Conservation (phyloP, 2,329 filamentous ascomycete species). For the Sporothrix humicola region DNA sequence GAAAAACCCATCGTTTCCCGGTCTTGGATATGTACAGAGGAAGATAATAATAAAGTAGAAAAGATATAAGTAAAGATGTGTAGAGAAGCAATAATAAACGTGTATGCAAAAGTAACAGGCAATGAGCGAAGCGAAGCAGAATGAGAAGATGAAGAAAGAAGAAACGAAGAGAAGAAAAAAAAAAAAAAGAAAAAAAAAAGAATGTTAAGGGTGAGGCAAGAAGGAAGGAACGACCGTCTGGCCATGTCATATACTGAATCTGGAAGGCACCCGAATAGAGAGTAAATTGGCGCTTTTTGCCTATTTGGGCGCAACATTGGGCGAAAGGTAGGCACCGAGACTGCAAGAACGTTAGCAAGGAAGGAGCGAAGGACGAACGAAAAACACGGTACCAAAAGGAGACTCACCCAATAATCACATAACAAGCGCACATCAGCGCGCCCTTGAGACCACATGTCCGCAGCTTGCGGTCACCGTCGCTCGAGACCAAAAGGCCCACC, state of each 20-base stretch:
- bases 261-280: too few relatives aligned
- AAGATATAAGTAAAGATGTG: neutral
- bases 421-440: conserved; percentile 69
- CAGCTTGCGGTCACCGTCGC: conserved; percentile 55
- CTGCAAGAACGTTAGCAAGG: neutral
- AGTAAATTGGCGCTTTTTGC: neutral
- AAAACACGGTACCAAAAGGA: neutral
- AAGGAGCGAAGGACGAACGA: neutral
- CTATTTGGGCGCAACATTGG: conserved; percentile 13
- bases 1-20: neutral
- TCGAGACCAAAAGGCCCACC: conserved; percentile 83
- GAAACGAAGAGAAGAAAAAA: too few relatives aligned
- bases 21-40: conserved; percentile 17
- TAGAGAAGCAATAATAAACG: neutral
- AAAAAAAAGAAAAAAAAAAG: neutral
- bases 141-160: neutral
- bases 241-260: neutral
- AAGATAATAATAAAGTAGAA: neutral
- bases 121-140: neutral
- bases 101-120: neutral
- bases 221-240: neutral
- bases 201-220: neutral
- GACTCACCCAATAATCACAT: conserved; percentile 64
- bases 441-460: conserved; percentile 87
- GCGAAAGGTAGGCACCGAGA: conserved; percentile 25